phyloP scores from a whole-genome alignment of 805 yeast genomes.

The Candida ipomoeae region DNA sequence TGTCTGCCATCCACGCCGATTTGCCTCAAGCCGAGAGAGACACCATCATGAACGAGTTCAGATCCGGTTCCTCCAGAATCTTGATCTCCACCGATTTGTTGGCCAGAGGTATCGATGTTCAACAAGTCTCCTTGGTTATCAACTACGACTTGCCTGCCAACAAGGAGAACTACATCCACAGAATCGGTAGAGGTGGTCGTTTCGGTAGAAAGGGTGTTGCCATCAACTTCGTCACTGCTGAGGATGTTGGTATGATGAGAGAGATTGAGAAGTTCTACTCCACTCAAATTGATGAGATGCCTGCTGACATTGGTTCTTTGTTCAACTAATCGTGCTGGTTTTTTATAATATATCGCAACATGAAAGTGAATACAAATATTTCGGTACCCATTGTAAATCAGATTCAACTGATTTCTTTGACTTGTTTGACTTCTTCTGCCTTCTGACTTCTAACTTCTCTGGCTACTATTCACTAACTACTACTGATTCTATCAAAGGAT shows the following conservation, averaged over 20 bases:
- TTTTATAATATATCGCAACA: background rate
- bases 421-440: too few species aligned
- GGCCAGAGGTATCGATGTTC: conserved; percentile 77
- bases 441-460: too few species aligned
- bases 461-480: too few species aligned
- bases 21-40: conserved; percentile 94
- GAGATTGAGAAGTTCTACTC: conserved; percentile 88
- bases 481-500: too few species aligned
- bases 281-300: conserved; percentile 91
- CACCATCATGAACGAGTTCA: conserved; percentile 90
- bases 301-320: conserved; percentile 59
- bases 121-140: conserved; percentile 91
- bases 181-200: conserved; percentile 98
- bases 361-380: conserved; percentile 2
- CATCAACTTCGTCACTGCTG: conserved; percentile 83
- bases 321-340: conserved; percentile 29
- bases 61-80: conserved; percentile 91
- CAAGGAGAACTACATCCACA: conserved; percentile 91
- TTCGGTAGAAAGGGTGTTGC: conserved; percentile 99
- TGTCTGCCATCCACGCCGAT: conserved; percentile 93
- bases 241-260: conserved; percentile 69
- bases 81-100: conserved; percentile 90
- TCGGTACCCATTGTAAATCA: background rate
- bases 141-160: conserved; percentile 90
- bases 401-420: background rate